Evolutionary conservation across 371 early-diverging fungal species (phyloP), one percentile per base, ranked within the genome.

Genomic region (Catenaria anguillulae): DNA sequence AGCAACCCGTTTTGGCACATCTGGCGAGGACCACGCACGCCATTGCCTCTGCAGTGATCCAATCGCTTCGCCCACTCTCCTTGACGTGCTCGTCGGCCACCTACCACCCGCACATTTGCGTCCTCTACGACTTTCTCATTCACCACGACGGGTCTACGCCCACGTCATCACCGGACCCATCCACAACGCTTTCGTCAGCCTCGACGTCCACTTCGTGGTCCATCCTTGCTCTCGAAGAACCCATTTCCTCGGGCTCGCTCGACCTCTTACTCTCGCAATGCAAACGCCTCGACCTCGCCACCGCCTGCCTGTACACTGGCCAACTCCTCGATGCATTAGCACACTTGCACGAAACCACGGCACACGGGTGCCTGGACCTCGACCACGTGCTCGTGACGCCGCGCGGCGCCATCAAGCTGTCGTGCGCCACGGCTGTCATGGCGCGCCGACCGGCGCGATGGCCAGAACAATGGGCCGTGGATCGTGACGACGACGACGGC

Each of bases 81-180:
- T 15, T 50, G 29, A 50, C 52, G 29, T 50, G 52, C 52, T 29
- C 52, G 15, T 29, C 29, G 52, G 52, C 52, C 52, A 50, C 52
- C 5, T 26, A 15, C 52, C 52, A 50, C 17, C 52, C 52, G 52
- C 52, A 50, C 52, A 50, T 50, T 12, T 50, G 52, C 52, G 23
- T 23, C 26, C 29, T 50, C 29, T 50, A 50, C 52, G 52, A 50
- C 31, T 50, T 50, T 29, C 19, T 50, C 15, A 8, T 50, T 8
- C 52, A 50, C 52, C 52, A 50, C 52, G 52, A 50, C 1, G 29
- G 29, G 24, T 26, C 29, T 6, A 8, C 15, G 15, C 31, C 29
- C 29, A 29, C 29, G 52, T 31, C 29, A 13, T 50, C 29, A 31
- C 24, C 8, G 52, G 31, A 23, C 29, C 52, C 2, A 12, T 15